phyloP scores from a whole-genome alignment of 179 eudicot genomes.

The Corrigiola litoralis region DNA sequence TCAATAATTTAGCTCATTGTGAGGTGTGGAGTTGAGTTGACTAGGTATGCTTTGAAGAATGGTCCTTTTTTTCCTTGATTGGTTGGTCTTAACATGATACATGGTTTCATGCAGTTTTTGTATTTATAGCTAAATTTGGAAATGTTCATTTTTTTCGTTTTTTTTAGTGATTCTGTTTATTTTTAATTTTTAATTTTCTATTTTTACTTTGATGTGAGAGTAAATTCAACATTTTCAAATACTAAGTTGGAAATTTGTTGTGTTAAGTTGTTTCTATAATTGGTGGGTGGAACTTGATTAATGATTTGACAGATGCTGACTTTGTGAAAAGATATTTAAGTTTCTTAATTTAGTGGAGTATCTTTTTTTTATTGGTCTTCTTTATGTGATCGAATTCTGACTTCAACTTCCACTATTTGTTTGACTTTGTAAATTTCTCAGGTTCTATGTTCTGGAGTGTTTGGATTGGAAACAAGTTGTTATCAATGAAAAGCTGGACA shows the following conservation, averaged over 20 bases:
- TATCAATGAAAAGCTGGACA: not conserved
- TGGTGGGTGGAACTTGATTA: not conserved
- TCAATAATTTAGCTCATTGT: not conserved
- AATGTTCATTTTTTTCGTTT: not conserved
- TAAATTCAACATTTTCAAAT: not conserved
- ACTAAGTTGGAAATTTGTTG: not conserved
- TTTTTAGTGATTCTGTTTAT: not conserved
- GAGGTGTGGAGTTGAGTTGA: slow-evolving; percentile 11
- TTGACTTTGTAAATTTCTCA: not conserved
- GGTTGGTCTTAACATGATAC: not conserved
- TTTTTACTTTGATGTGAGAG: slow-evolving; percentile 11
- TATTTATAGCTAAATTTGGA: not conserved
- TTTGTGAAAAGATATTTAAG: slow-evolving; percentile 5
- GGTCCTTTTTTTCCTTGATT: not conserved
- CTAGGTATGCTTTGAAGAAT: not conserved
- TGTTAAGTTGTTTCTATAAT: not conserved
- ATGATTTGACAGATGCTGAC: slow-evolving; percentile 4
- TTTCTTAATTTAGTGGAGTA: not conserved
- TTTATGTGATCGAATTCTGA: slow-evolving; percentile 8
- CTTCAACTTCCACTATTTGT: not conserved
- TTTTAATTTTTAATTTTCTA: not conserved
- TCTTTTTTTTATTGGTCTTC: not conserved
- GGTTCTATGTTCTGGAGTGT: not conserved
- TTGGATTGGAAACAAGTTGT: not conserved
- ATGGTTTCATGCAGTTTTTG: not conserved